Evolutionary conservation across 2,329 filamentous ascomycete genomes (phyloP), one percentile per base, ranked within the genome.

Genomic region (Claviceps africana): DNA sequence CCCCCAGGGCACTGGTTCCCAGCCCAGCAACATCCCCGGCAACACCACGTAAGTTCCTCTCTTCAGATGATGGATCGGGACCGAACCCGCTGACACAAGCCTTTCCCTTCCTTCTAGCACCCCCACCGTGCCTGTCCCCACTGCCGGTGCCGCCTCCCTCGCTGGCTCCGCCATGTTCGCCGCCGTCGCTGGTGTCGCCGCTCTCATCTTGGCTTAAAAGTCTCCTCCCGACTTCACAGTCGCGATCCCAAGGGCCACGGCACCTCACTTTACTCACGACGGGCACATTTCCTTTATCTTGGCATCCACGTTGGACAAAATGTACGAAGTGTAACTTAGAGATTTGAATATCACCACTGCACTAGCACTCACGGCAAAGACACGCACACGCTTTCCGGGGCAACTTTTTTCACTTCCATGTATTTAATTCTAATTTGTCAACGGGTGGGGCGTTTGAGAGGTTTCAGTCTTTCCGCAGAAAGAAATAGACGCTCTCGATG

Each of bases 151-250:
- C 58, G 69, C 70, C 60, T 70, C 72, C 62, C 64, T 80, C 60
- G 70, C 70, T 56, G 75, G 72, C 70, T 79, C 77, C 56, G 72
- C 71, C 63, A 56, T 73, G 62, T 67, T 79, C 62, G 78, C 77
- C 65, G 77, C 72, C 58, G 71, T 68, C 48, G 77, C 73, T 67
- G 77, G 75, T 69, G 64, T 76, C 52, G 72, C 69, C 56, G 77
- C 75, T 63, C 67, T 77, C 63, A 61, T 74, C 69, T 67, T 81
- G 62, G 73, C 72, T 65, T 81, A 81, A 76, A 64, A 55, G 59
- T 64, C 59, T 64, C 55, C 60, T 60, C 60, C 65, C 63, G 59
- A 62, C 66, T 64, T 17, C 60, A 60, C 63, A 55, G 64, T 66
- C 62, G 62, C 66, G 65, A 68, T 68, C 66, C 65, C 63, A 64